Evolutionary conservation across 176 grass and related monocot genomes (phyloP), one percentile per base, ranked within the genome.

Genomic region (Pharus latifolius): DNA sequence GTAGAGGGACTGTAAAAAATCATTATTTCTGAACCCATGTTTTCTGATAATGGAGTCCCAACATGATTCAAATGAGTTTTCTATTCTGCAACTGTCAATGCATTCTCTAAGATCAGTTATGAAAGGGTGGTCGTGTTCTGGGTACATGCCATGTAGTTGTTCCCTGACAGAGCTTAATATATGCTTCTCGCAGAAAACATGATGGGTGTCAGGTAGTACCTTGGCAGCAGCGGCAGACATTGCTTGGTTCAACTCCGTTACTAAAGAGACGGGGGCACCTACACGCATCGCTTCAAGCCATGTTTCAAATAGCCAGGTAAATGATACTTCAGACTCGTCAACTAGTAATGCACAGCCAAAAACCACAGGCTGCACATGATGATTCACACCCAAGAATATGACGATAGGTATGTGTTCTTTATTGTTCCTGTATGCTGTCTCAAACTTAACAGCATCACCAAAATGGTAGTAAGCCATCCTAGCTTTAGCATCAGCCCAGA

Each of bases 401-500:
- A 90, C 94, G 10, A 93, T 70, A 38, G 94, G 94, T 55, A 98
- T 93, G 73, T 78, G 72, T 22, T 92, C 74, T 33, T 90, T 98
- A 26, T 79, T 78, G 70, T 87, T 87, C 65, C 58, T 80, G 70
- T 80, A 96, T 38, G 51, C 47, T 41, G 78, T 91, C 17, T 87
- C 87, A 68, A 96, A 82, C 71, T 60, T 61, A 52, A 96, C 91
- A 49, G 74, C 87, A 46, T 98, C 95, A 45, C 95, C 95, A 56
- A 98, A 98, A 82, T 98, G 74, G 67, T 88, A 76, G 69, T 91
- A 98, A 33, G 90, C 87, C 87, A 93, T 91, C 69, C 90, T 85
- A 71, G 87, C 75, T 47, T 85, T 82, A 41, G 81, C 84, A 23
- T 98, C 90, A 70, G 84, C 90, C 95, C 95, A 98, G 72, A 98